Conservation (phyloP, 2,329 filamentous ascomycete species). For the Didymosphaeria variabile region DNA sequence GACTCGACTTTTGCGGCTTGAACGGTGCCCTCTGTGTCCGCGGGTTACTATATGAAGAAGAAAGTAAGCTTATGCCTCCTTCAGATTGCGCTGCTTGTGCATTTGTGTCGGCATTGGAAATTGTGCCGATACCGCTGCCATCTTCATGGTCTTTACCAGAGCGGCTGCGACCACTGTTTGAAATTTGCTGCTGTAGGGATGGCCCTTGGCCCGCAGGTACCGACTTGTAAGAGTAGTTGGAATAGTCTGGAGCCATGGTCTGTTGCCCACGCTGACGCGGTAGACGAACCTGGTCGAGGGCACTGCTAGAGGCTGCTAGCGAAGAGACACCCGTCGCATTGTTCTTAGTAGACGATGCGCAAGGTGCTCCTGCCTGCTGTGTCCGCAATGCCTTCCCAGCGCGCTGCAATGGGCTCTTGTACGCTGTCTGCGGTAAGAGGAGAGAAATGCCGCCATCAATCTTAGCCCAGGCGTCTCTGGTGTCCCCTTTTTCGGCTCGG, state of each 20-base stretch:
- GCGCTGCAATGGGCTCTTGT: conserved; percentile 45
- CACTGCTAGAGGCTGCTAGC: conserved; percentile 3
- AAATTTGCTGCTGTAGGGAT: conserved; percentile 11
- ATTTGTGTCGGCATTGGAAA: conserved; percentile 20
- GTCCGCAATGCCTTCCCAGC: conserved; percentile 39
- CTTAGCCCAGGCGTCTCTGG: conserved; percentile 22
- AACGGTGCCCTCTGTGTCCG: conserved; percentile 85
- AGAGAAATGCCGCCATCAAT: conserved; percentile 24
- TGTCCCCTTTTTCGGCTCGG: conserved; percentile 21
- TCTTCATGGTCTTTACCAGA: conserved; percentile 21
- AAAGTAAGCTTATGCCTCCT: conserved; percentile 45
- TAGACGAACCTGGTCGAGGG: conserved; percentile 14
- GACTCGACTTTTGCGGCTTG: conserved; percentile 83
- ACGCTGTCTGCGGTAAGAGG: conserved; percentile 35
- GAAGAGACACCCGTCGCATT: neutral
- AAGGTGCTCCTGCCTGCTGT: conserved; percentile 21
- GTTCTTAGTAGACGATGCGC: conserved; percentile 2
- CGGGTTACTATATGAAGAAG: conserved; percentile 72
- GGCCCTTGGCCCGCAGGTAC: conserved; percentile 24
- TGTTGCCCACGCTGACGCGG: conserved; percentile 13
- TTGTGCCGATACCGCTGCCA: conserved; percentile 21
- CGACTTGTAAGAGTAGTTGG: conserved; percentile 46
- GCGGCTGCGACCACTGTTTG: conserved; percentile 20
- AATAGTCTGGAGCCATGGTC: conserved; percentile 39
- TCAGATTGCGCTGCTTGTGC: conserved; percentile 25